Evolutionary conservation across 306 rosid species (phyloP), one percentile per base, ranked within the genome.

Genomic region (Sphenostylis stenocarpa): DNA sequence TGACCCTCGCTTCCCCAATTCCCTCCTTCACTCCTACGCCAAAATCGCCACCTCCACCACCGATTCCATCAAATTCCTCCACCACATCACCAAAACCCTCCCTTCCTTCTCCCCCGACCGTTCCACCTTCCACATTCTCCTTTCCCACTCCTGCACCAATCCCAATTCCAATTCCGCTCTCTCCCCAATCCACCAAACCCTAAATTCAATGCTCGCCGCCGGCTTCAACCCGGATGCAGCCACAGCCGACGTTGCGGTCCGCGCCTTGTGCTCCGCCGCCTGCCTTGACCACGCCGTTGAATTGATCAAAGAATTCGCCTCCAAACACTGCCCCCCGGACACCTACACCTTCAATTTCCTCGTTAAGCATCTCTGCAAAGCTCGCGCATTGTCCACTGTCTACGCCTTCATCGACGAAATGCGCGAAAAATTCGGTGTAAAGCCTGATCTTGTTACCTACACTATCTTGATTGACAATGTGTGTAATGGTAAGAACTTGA

Each of bases 391-490:
- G 76, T 75, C 84, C 67, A 64, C 78, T 41, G 88, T 89, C n/a
- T 76, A 89, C 65, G 31, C 19, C 26, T 92, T 90, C 67, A 90
- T 95, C 12, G 88, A 79, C 9, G 86, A 89, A 15, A 85, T 90
- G 94, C 80, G 93, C 20, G 60, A 6, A 1, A 33, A 70, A 5
- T 83, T 77, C 12, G 77, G 52, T 23, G 16, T 86, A 4, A 90
- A 88, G 83, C 99, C 99, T 10, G 92, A 95, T 82, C 88, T 89
- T 53, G 83, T 95, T 67, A 88, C 99, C 43, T 95, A 87, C 41
- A 92, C 97, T 0, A 90, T 95, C 17, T 38, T 95, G 76, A 92
- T 95, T 69, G 99, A 95, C 83, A 92, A 90, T 70, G 96, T 92
- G 0, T 91, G 96, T 51, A 89, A 95, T 29, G 65, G 80, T 24